Base-by-base conservation (phyloP, 2,329 filamentous ascomycete species). In the Teratosphaeria pseudoeucalypti region DNA sequence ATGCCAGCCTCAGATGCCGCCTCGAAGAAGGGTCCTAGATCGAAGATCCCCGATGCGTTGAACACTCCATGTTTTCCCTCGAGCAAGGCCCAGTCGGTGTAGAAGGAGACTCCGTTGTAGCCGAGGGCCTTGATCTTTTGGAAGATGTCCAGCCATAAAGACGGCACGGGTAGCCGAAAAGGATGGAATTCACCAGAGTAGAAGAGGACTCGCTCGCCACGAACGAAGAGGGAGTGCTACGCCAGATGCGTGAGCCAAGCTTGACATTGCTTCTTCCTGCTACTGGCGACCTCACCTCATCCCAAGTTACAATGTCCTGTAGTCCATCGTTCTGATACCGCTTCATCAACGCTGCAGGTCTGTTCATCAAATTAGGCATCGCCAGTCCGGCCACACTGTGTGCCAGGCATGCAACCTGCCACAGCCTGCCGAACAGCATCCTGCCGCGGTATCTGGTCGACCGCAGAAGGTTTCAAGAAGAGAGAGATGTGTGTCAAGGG, bases 71-170 rank as follows among this genome's bases (percentile, higher is more conserved):
- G 84, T 61, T 86, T 85, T 2, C 87, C 88, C 70, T 94, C 89
- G 0, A 90, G 72, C 2, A 92, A 75, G 2, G 86, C 87, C 90
- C 89, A 95, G 66, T 91, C 82, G 6, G 86, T 79, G 67, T 92
- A 92, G 71, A 92, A 90, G 0, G 87, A 90, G 1, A 92, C 86
- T 53, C 83, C 82, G 66, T 88, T 92, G 74, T 90, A 92, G 0
- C 90, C 90, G 1, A 91, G 74, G 0, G 88, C 86, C 72, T 88
- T 91, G 72, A 92, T 84, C 74, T 95, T 95, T 67, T 94, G 86
- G 66, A 95, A 87, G 1, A 92, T 70, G 64, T 92, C 89, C 9
- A 88, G 77, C 77, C 85, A 86, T 4, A 88, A 76, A 55, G 77
- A 76, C 2, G 83, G 79, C 1, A 87, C 84, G 1, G 85, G 84